Percentiles rank a stretch among this genome's conserved stretches.
Conservation (phyloP, 768 basidiomycete genomes). For the Dentipellis fragilis region DNA sequence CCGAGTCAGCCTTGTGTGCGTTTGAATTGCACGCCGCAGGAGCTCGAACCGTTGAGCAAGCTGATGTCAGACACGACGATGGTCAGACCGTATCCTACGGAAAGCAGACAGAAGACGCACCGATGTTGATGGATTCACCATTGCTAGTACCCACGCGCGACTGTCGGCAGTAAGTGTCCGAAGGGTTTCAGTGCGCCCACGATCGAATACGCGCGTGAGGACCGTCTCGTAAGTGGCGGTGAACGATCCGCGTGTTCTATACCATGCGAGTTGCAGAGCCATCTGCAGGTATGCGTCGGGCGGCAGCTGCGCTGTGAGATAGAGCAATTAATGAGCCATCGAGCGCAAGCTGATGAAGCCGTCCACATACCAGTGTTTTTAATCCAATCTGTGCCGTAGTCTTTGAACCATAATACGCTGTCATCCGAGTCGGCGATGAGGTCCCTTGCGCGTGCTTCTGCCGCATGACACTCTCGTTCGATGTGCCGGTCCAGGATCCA, state of each 20-base stretch:
- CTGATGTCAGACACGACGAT: neutral
- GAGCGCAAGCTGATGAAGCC: neutral
- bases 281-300: conserved; percentile 89
- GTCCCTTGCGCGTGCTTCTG: conserved; percentile 41
- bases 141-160: conserved; percentile 65
- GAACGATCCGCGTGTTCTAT: conserved; percentile 61
- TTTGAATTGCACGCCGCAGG: conserved; percentile 57
- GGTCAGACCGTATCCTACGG: neutral
- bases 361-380: conserved; percentile 49
- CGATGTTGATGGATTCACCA: conserved; percentile 44
- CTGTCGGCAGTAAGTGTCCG: conserved; percentile 66
- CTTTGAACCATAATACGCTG: conserved; percentile 71
- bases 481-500: conserved; percentile 65
- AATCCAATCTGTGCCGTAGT: conserved; percentile 85
- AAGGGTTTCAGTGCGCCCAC: conserved; percentile 87
- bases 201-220: conserved; percentile 76
- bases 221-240: conserved; percentile 93
- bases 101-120: conserved; percentile 25
- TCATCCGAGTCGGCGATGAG: conserved; percentile 76
- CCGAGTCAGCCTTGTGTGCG: conserved; percentile 63
- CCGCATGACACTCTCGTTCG: conserved; percentile 43
- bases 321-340: neutral
- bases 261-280: conserved; percentile 88
- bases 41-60: conserved; percentile 30
- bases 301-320: conserved; percentile 35